phyloP scores from a whole-genome alignment of 108 stramenopile genomes.

The Aurantiochytrium sp. region DNA sequence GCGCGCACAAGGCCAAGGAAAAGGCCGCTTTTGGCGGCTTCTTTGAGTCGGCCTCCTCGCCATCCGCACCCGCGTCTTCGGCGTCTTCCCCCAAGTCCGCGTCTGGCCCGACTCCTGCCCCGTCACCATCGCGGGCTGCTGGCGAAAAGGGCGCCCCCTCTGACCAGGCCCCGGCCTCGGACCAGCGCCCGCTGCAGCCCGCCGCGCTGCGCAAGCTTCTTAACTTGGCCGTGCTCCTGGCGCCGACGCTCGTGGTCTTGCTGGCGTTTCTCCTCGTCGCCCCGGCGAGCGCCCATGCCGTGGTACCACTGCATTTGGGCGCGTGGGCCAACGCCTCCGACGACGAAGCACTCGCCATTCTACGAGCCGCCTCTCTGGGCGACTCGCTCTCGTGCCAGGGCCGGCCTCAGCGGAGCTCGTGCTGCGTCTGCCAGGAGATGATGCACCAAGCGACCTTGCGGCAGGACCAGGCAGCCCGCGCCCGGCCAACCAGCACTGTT shows the following conservation, averaged over 20 bases:
- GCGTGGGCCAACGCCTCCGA: not conserved
- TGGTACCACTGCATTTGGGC: not conserved
- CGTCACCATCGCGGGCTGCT: too few species aligned
- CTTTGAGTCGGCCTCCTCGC: not conserved
- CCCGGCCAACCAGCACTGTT: not conserved
- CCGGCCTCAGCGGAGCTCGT: not conserved
- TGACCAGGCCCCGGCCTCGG: too few species aligned
- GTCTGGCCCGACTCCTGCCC: too few species aligned
- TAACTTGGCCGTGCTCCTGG: not conserved
- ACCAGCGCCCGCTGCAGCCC: too few species aligned
- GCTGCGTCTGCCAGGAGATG: constrained; percentile 12
- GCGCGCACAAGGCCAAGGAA: not conserved
- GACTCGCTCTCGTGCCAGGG: not conserved
- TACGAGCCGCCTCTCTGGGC: not conserved
- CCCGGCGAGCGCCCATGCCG: not conserved
- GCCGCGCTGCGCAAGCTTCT: not conserved
- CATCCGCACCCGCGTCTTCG: not conserved
- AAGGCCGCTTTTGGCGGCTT: constrained; percentile 5
- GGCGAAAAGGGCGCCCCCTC: too few species aligned
- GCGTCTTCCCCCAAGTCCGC: not conserved
- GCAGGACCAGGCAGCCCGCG: not conserved
- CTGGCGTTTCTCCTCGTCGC: not conserved
- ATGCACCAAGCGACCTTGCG: not conserved
- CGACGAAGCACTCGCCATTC: not conserved
- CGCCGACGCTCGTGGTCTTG: not conserved